Evolutionary conservation across 1,284 basidiomycete species (phyloP).

Genomic region (Fomitopsis pinicola): DNA sequence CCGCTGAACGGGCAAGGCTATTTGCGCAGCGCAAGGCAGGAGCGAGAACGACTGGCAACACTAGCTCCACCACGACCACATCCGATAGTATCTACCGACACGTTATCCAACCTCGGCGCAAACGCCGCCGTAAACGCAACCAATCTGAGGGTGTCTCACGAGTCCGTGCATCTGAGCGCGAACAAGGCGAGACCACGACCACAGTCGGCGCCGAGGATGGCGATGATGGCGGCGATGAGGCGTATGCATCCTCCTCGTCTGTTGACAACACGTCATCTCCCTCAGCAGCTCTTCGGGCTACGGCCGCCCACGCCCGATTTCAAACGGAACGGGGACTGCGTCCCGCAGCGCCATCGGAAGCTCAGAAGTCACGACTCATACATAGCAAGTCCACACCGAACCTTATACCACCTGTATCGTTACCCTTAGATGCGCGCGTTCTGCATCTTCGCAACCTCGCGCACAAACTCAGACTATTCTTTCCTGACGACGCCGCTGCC

Average conservation of each 20-base stretch:
- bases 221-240: slow-evolving; percentile 24
- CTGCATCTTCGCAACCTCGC: slow-evolving; percentile 50
- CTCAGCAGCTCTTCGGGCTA: slow-evolving; percentile 33
- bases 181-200: slow-evolving; percentile 16
- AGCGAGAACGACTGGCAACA: slow-evolving; percentile 20
- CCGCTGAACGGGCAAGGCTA: slow-evolving; percentile 55
- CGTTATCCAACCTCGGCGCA: slow-evolving; percentile 38
- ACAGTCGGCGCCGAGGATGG: slow-evolving; percentile 20
- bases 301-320: slow-evolving; percentile 29
- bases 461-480: slow-evolving; percentile 51
- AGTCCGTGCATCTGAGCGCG: slow-evolving; percentile 15
- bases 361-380: slow-evolving; percentile 25
- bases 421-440: slow-evolving; percentile 46
- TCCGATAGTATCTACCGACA: slow-evolving; percentile 34
- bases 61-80: slow-evolving; percentile 25
- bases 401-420: slow-evolving; percentile 32
- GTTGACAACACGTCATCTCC: slow-evolving; percentile 31
- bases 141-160: slow-evolving; percentile 19
- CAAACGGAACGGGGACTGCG: slow-evolving; percentile 22
- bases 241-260: slow-evolving; percentile 33
- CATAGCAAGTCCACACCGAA: slow-evolving; percentile 42
- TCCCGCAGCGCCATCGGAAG: background rate
- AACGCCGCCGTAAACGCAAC: slow-evolving; percentile 45
- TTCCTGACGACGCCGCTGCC: slow-evolving; percentile 48
- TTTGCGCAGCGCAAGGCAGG: slow-evolving; percentile 38